Evolutionary conservation across 345 rosid species (phyloP).

Genomic region (Gossypium herbaceum): DNA sequence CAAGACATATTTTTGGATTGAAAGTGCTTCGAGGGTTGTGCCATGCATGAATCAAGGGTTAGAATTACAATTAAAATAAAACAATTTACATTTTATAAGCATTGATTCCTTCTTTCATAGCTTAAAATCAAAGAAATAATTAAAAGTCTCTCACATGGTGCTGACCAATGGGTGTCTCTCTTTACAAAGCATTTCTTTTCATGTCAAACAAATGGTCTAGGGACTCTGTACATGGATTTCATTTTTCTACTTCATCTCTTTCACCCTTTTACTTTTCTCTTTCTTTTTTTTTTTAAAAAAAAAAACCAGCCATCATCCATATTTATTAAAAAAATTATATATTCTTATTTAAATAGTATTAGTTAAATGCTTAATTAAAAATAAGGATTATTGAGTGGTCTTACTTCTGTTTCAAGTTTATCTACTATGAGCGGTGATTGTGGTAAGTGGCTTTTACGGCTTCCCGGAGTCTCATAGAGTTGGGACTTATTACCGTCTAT

Average conservation of each 20-base stretch:
- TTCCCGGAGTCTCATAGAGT: too few relatives aligned
- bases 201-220: conserved; percentile 27
- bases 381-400: too few relatives aligned
- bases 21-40: conserved; percentile 17
- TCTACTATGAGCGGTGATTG: too few relatives aligned
- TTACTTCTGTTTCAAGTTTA: too few relatives aligned
- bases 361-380: too few relatives aligned
- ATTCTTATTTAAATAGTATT: too few relatives aligned
- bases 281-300: too few relatives aligned
- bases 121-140: conserved; percentile 30
- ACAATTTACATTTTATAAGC: neutral
- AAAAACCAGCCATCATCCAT: too few relatives aligned
- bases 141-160: conserved; percentile 32
- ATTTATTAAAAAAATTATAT: too few relatives aligned
- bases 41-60: conserved; percentile 7
- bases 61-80: neutral
- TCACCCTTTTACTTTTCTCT: too few relatives aligned
- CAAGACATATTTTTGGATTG: conserved; percentile 7
- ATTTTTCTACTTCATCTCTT: neutral
- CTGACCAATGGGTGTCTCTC: conserved; percentile 35
- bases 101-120: neutral
- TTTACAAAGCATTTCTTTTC: conserved; percentile 20
- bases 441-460: too few relatives aligned
- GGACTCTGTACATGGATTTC: conserved; percentile 33
- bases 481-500: too few relatives aligned